Percentiles rank a stretch among this genome's conserved stretches.
phyloP scores from a whole-genome alignment of 306 rosid species.

The Castanopsis chinensis region DNA sequence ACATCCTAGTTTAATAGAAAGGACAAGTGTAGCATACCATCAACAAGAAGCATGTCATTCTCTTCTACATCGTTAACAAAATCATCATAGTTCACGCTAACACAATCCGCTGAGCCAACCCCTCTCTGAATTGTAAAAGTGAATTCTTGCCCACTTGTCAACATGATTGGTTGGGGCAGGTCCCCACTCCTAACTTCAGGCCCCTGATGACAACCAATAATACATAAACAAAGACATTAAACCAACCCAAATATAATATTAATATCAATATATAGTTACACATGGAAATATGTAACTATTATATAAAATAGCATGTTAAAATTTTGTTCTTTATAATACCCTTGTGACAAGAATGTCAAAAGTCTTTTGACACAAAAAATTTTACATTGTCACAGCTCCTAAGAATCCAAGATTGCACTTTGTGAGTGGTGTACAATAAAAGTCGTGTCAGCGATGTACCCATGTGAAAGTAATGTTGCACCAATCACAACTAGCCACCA shows the following conservation, averaged over 20 bases:
- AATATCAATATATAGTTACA: neutral
- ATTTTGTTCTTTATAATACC: neutral
- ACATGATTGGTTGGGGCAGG: conserved; percentile 71
- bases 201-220: conserved; percentile 49
- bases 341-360: neutral
- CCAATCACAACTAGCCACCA: too few species aligned
- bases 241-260: neutral
- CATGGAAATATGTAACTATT: neutral
- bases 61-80: conserved; percentile 86
- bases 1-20: neutral
- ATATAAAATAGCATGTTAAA: neutral
- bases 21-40: conserved; percentile 42
- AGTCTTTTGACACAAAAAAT: too few species aligned
- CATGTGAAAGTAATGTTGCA: too few species aligned
- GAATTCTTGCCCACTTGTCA: conserved; percentile 70
- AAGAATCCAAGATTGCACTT: too few species aligned
- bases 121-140: conserved; percentile 87
- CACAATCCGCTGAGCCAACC: conserved; percentile 73
- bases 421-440: too few species aligned
- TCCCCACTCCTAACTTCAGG: conserved; percentile 98
- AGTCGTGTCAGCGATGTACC: too few species aligned
- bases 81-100: conserved; percentile 93
- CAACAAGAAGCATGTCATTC: conserved; percentile 90
- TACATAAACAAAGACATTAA: neutral
- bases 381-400: too few species aligned